Evolutionary conservation across 108 stramenopile genomes (phyloP), one percentile per base, ranked within the genome.

Genomic region (Discostella pseudostelligera): DNA sequence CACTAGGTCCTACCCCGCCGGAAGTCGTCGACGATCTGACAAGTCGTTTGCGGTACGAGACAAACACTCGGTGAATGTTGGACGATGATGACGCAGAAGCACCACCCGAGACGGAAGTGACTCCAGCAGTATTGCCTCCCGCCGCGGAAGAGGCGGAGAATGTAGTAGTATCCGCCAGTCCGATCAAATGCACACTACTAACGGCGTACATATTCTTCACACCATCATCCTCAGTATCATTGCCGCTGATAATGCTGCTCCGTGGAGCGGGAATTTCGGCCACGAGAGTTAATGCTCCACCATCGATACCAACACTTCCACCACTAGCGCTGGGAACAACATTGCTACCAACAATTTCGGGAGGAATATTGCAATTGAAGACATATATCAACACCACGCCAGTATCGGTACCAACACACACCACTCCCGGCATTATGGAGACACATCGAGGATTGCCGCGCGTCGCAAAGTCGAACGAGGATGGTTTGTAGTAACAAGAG

Each of bases 241-340:
- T n/a, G n/a, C n/a, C n/a, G n/a, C n/a, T 71, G 20, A 69, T 74
- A 29, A 13, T 14, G 6, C 20, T 10, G 13, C 78, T 70, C 17
- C 71, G 74, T 20, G 92, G 92, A 6, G 92, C 66, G 13, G 89
- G 92, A 65, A 90, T 84, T 29, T 85, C 82, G 59, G 89, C 81
- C 11, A 71, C 53, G 35, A 71, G 35, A 13, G 75, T 25, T 53
- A 73, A 45, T 42, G 56, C 40, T 21, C 54, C 40, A 10, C 61
- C 40, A 36, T 36, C 50, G n/a, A 48, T 62, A 24, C 58, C 69
- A 2, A 35, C 55, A 40, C 53, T 47, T n/a, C n/a, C n/a, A n/a
- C n/a, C n/a, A n/a, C n/a, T n/a, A n/a, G n/a, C n/a, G 37, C 46
- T 46, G 19, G n/a, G 14, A 32, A 22, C 50, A 65, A 44, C 70